Evolutionary conservation across 495 filamentous ascomycete genomes (phyloP).

Genomic region (Aspergillus nidulans): DNA sequence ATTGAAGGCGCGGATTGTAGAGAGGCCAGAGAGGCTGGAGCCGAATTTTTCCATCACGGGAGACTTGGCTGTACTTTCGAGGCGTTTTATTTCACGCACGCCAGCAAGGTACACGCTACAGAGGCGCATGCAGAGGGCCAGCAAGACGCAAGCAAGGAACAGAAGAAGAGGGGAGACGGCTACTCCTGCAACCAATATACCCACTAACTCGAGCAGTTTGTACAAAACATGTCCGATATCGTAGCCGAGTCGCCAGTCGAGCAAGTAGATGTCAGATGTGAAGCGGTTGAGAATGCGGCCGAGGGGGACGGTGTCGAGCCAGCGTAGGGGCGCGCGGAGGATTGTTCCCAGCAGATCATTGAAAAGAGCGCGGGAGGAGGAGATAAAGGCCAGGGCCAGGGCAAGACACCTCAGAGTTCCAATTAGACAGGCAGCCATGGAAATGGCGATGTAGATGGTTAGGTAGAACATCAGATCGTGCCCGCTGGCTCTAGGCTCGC

Average conservation of each 20-base stretch:
- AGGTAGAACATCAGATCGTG: constrained; percentile 52
- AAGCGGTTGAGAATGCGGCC: constrained; percentile 75
- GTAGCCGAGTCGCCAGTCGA: constrained; percentile 58
- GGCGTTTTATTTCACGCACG: constrained; percentile 66
- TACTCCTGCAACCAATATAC: constrained; percentile 26
- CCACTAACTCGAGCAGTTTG: constrained; percentile 34
- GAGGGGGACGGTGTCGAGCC: constrained; percentile 75
- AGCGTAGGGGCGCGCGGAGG: constrained; percentile 63
- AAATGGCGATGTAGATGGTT: constrained; percentile 60
- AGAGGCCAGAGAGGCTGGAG: constrained; percentile 59
- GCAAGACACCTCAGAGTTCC: constrained; percentile 56
- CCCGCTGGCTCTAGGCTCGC: background rate
- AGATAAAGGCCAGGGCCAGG: constrained; percentile 54
- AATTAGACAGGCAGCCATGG: constrained; percentile 49
- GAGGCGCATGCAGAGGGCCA: constrained; percentile 48
- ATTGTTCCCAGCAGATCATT: constrained; percentile 59
- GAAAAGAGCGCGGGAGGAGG: constrained; percentile 59
- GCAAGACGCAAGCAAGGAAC: constrained; percentile 18
- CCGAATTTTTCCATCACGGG: constrained; percentile 72
- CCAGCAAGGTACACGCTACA: constrained; percentile 59
- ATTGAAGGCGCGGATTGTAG: constrained; percentile 69
- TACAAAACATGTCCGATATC: constrained; percentile 55
- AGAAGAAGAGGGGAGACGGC: constrained; percentile 27
- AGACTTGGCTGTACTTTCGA: constrained; percentile 64
- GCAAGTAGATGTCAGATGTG: constrained; percentile 65